Conservation (phyloP, 73 alveolate genomes). For the Paramecium sonneborni region DNA sequence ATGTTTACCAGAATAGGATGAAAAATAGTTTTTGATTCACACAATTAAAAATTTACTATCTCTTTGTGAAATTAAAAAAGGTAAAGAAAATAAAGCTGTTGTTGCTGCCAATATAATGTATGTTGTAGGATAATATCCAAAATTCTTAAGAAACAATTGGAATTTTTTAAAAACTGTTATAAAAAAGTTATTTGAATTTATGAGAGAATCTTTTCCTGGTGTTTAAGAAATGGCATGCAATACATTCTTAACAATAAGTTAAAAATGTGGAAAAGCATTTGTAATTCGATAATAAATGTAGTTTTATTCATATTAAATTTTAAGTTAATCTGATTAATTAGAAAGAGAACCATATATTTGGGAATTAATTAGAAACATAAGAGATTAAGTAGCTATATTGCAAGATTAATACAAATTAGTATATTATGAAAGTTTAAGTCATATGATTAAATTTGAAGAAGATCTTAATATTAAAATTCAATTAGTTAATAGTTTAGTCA, state of each 20-base stretch:
- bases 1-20: slow-evolving; percentile 79
- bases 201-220: slow-evolving; percentile 98
- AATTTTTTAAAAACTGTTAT: slow-evolving; percentile 97
- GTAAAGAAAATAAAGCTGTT: slow-evolving; percentile 81
- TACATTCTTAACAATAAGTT: slow-evolving; percentile 89
- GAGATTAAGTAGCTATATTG: slow-evolving; percentile 85
- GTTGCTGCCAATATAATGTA: slow-evolving; percentile 95
- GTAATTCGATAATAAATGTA: slow-evolving; percentile 56
- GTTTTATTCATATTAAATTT: not conserved
- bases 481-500: slow-evolving; percentile 74
- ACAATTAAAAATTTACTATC: slow-evolving; percentile 77
- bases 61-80: slow-evolving; percentile 76
- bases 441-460: slow-evolving; percentile 84
- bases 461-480: slow-evolving; percentile 70
- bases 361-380: slow-evolving; percentile 88
- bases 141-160: slow-evolving; percentile 95
- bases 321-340: slow-evolving; percentile 60
- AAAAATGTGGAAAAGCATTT: slow-evolving; percentile 81
- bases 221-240: slow-evolving; percentile 98
- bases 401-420: slow-evolving; percentile 89
- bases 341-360: slow-evolving; percentile 92
- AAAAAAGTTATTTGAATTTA: slow-evolving; percentile 95
- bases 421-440: slow-evolving; percentile 95
- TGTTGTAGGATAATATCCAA: slow-evolving; percentile 97
- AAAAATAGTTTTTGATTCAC: slow-evolving; percentile 79